Conservation (phyloP, 805 yeast species). For the Wickerhamomyces silvicola region DNA sequence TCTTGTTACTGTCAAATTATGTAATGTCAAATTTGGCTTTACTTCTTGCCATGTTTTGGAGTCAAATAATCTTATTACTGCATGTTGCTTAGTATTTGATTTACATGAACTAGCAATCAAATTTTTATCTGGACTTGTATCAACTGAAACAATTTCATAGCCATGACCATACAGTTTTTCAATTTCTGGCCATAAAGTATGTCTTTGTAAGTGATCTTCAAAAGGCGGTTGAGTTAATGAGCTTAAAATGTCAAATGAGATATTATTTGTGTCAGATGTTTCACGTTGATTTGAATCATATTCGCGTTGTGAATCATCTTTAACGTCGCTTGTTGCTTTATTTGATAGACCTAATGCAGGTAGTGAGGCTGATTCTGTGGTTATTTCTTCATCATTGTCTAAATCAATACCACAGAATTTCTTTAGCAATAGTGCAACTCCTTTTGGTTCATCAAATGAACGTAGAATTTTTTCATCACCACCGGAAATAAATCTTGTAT, state of each 20-base stretch:
- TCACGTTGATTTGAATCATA: constrained; percentile 26
- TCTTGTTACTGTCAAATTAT: constrained; percentile 80
- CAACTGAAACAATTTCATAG: constrained; percentile 80
- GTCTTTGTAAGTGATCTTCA: constrained; percentile 88
- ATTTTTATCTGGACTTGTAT: constrained; percentile 54
- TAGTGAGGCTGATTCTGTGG: constrained; percentile 83
- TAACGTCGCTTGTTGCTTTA: constrained; percentile 60
- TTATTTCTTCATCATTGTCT: constrained; percentile 30
- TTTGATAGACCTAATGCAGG: constrained; percentile 94
- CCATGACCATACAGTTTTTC: constrained; percentile 98
- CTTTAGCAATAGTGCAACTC: constrained; percentile 58
- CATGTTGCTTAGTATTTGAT: constrained; percentile 79
- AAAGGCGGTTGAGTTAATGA: constrained; percentile 58
- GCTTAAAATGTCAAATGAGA: constrained; percentile 41
- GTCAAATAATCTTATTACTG: constrained; percentile 74
- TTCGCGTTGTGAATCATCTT: constrained; percentile 19
- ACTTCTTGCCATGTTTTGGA: constrained; percentile 55
- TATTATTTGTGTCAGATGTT: constrained; percentile 29
- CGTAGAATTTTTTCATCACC: constrained; percentile 94
- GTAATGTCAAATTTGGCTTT: constrained; percentile 55
- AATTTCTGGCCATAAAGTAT: constrained; percentile 89
- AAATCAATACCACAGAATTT: constrained; percentile 42
- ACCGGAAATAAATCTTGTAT: constrained; percentile 73
- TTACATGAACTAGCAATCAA: constrained; percentile 86
- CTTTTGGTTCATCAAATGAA: constrained; percentile 81